A percentile compares a stretch with the other conserved stretches of the same genome.
Evolutionary conservation across 2,329 filamentous ascomycete genomes (phyloP).

Genomic region (Corniculantispora saksenae): DNA sequence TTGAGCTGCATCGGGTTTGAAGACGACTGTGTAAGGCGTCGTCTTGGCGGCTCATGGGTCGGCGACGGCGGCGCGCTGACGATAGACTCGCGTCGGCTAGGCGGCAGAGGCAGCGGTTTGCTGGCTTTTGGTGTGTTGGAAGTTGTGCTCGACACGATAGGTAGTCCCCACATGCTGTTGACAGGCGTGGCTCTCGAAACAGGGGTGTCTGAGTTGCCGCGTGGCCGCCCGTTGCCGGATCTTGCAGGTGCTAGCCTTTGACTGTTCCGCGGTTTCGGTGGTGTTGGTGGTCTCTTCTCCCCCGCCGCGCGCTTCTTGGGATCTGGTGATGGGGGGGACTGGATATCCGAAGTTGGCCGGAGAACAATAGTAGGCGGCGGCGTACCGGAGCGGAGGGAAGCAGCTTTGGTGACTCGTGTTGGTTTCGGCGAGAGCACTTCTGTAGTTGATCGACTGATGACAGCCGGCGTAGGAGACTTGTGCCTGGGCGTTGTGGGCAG

Average conservation of each 20-base stretch:
- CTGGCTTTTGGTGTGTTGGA: slow-evolving; percentile 13
- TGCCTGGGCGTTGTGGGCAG: not conserved
- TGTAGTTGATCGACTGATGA: slow-evolving; percentile 23
- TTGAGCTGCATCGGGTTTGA: slow-evolving; percentile 54
- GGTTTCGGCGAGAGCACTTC: slow-evolving; percentile 37
- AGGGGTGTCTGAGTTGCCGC: slow-evolving; percentile 22
- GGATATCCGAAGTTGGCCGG: slow-evolving; percentile 23
- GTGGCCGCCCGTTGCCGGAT: slow-evolving; percentile 13
- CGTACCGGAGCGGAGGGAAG: slow-evolving; percentile 31
- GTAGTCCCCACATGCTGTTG: slow-evolving; percentile 18
- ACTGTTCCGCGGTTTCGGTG: slow-evolving; percentile 36
- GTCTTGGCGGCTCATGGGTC: slow-evolving; percentile 35
- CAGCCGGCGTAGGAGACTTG: slow-evolving; percentile 23
- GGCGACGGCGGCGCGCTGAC: slow-evolving; percentile 38
- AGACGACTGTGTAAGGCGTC: slow-evolving; percentile 30
- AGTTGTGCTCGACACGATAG: slow-evolving; percentile 17
- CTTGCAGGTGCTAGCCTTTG: slow-evolving; percentile 21
- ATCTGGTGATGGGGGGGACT: slow-evolving; percentile 30
- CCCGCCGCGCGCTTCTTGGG: slow-evolving; percentile 30
- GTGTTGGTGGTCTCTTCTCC: slow-evolving; percentile 34
- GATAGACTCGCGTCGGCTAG: slow-evolving; percentile 22
- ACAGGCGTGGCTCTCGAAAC: slow-evolving; percentile 14
- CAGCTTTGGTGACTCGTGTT: slow-evolving; percentile 30
- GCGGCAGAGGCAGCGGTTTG: slow-evolving; percentile 22
- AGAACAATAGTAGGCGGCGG: slow-evolving; percentile 31